A percentile compares a stretch with the other conserved stretches of the same genome.
Evolutionary conservation across 2,329 filamentous ascomycete species (phyloP).

Genomic region (Hymenoscyphus fructigenus): DNA sequence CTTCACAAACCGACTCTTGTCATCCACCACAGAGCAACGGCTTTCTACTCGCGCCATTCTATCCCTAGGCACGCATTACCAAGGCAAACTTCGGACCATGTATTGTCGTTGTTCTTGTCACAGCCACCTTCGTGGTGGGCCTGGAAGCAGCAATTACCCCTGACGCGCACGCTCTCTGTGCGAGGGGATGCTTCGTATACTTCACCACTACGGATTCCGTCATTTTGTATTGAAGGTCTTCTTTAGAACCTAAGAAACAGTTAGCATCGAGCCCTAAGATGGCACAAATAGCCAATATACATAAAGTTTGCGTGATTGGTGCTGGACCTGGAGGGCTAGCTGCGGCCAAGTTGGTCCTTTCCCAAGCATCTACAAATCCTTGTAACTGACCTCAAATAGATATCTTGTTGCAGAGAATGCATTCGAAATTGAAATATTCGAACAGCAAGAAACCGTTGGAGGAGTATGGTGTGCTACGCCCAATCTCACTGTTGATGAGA

Average conservation of each 20-base stretch:
- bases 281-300: neutral
- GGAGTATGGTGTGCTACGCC: slow-evolving; percentile 5
- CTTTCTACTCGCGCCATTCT: neutral
- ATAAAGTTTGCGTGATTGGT: neutral
- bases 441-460: neutral
- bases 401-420: neutral
- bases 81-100: neutral
- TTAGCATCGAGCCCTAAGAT: neutral
- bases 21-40: too few species aligned
- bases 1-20: too few species aligned
- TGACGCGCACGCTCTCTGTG: neutral
- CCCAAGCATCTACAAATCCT: neutral
- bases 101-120: neutral
- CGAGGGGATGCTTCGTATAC: neutral
- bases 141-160: neutral
- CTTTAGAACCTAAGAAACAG: neutral
- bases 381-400: neutral
- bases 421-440: neutral
- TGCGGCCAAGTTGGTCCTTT: neutral
- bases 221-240: neutral
- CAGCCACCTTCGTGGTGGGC: neutral
- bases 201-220: neutral
- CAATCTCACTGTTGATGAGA: neutral
- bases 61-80: neutral
- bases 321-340: neutral